Evolutionary conservation across 176 grass and related monocot genomes (phyloP).

Genomic region (Musa acuminata): DNA sequence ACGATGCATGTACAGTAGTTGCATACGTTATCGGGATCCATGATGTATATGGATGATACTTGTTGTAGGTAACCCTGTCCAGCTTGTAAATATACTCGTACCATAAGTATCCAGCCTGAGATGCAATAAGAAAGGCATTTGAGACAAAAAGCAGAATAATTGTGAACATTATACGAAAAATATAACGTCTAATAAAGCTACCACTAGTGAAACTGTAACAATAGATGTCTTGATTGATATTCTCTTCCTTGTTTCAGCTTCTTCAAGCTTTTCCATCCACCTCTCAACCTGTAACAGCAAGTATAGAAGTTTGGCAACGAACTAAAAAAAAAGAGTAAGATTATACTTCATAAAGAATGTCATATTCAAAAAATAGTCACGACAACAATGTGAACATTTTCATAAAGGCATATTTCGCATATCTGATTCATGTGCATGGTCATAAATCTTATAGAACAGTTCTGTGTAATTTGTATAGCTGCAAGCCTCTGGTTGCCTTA

Average conservation of each 20-base stretch:
- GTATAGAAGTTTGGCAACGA: background rate
- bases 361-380: background rate
- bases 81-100: conserved; percentile 99
- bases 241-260: conserved; percentile 67
- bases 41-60: conserved; percentile 95
- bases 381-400: background rate
- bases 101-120: conserved; percentile 87
- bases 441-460: background rate
- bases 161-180: background rate
- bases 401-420: background rate
- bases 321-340: background rate
- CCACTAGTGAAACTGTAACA: conserved; percentile 57
- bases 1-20: conserved; percentile 7
- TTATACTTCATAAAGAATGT: background rate
- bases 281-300: conserved; percentile 62
- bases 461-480: too few relatives aligned
- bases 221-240: conserved; percentile 66
- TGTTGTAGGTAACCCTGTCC: conserved; percentile 92
- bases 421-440: background rate
- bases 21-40: conserved; percentile 99
- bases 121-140: conserved; percentile 18
- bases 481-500: too few relatives aligned
- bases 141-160: background rate
- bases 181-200: conserved; percentile 31
- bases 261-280: conserved; percentile 97